Evolutionary conservation across 176 grass and related monocot species (phyloP), one percentile per base, ranked within the genome.

Genomic region (Rhynchospora tenuis): DNA sequence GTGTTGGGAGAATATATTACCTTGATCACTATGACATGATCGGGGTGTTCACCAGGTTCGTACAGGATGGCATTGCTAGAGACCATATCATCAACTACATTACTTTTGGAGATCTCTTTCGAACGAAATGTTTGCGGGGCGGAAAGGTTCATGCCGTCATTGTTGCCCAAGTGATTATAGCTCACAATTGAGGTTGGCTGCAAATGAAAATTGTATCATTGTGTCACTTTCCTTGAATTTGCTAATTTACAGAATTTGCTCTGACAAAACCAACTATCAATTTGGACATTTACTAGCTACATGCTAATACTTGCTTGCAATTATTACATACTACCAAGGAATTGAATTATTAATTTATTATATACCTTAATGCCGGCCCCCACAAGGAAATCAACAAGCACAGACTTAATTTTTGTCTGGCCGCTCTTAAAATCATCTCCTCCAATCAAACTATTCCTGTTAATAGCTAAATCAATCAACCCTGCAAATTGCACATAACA

Each of bases 371-470:
- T 98, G 82, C 96, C 96, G 78, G 96, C 96, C 75, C 96, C 96
- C 38, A 99, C 93, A 77, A 99, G 91, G 74, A 99, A 99, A 83
- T 99, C 96, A 2, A 99, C 96, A 51, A 99, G 82, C 51, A 99
- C 96, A 75, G 93, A 99, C 85, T 99, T 99, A 73, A 99, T 99
- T 77, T 99, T 99, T 50, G 96, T 99, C 59, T 99, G 96, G 15
- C 96, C 96, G 82, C 96, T 99, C 86, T 99, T 99, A 86, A 99
- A 99, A 83, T 99, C 96, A 72, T 99, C 96, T 54, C 96, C 96
- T 33, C 93, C 96, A 83, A 99, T 99, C 57, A 99, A 76, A 62
- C 87, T 86, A 64, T 95, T 99, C 44, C 86, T 91, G 50, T 93
- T 90, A 61, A 99, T 99, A 67, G 96, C 93, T 76, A 99, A 87